Conservation (phyloP, 345 rosid species). For the Eucalyptus polybractea region DNA sequence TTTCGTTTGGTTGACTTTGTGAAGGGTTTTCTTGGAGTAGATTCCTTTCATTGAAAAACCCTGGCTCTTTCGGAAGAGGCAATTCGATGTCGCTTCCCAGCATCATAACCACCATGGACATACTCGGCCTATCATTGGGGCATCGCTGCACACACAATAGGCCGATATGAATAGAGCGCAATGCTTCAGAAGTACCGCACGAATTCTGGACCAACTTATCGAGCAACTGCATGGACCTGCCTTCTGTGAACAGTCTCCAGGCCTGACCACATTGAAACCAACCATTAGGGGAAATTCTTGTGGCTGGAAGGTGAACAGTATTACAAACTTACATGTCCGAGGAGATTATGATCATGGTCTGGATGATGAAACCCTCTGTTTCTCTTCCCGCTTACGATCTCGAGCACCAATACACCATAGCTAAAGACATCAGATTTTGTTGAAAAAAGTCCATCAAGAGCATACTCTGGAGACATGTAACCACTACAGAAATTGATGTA, state of each 20-base stretch:
- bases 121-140: constrained; percentile 34
- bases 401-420: constrained; percentile 19
- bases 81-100: constrained; percentile 15
- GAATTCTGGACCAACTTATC: constrained; percentile 3
- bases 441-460: constrained; percentile 19
- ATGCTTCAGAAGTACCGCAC: background rate
- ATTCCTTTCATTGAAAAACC: constrained; percentile 1
- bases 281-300: background rate
- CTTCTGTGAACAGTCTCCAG: constrained; percentile 28
- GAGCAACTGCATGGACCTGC: constrained; percentile 9
- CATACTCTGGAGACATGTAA: constrained; percentile 38
- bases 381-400: constrained; percentile 10
- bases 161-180: constrained; percentile 28
- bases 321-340: constrained; percentile 8
- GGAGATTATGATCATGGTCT: constrained; percentile 12
- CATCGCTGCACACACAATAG: constrained; percentile 31
- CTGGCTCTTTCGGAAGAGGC: constrained; percentile 33
- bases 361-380: constrained; percentile 16
- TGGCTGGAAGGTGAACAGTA: background rate
- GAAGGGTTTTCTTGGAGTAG: background rate
- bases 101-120: constrained; percentile 29
- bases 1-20: background rate
- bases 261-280: constrained; percentile 2
- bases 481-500: constrained; percentile 5
- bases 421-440: constrained; percentile 24